Evolutionary conservation across 2,329 filamentous ascomycete species (phyloP), one percentile per base, ranked within the genome.

Genomic region (Claviceps sp.): DNA sequence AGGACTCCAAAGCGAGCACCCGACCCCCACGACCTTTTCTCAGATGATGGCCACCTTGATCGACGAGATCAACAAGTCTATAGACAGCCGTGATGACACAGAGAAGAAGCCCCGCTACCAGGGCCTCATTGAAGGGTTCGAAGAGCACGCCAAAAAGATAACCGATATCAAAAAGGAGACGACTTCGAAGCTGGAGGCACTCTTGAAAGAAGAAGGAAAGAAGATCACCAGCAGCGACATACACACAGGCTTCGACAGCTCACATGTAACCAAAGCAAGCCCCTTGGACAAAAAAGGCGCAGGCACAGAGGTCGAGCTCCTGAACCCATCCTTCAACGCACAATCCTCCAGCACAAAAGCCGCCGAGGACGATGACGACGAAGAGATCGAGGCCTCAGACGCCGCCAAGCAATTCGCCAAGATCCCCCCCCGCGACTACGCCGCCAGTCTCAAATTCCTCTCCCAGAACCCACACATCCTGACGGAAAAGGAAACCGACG

Each of bases 1-100:
- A 58, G 89, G 87, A 47, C 85, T 96, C 30, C 85, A 94, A 63
- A 76, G 77, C 43, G 76, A 88, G 51, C 82, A 85, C 59, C 79
- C 85, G 65, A 82, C 77, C 62, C 81, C 87, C 60, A 88, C 87
- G 0, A 85, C 84, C 14, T 98, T 95, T 65, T 93, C 88, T 41
- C 88, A 94, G 73, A 98, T 98, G 93, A 90, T 98, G 85, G 87
- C 87, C n/a, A 82, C 84, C n/a, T 70, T 98, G 61, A 78, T 97
- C 20, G 93, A 98, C 62, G 86, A 95, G 68, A 89, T 97, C 43
- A 96, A 95, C 62, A 76, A 80, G 68, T 82, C 87, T 49, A 75
- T 95, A 38, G 86, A 90, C 52, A 86, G 89, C 63, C 85, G 85
- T 67, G 81, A 85, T 67, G 81, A 84, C 55, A 75, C 78, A 0